Conservation (phyloP, 169 alveolate genomes). For the Amoebophrya sp. region DNA sequence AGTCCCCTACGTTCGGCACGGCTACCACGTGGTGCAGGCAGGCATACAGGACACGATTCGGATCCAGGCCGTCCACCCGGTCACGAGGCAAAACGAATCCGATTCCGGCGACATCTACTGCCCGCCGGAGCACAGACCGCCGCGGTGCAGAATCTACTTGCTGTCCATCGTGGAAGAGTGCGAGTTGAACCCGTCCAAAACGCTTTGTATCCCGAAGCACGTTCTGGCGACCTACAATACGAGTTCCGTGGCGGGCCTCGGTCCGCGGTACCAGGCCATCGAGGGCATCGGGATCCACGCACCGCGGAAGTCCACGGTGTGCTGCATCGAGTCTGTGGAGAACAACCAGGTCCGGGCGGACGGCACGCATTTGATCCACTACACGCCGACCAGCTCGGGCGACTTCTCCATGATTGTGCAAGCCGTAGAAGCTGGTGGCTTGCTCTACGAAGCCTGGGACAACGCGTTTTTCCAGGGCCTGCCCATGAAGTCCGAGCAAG, state of each 20-base stretch:
- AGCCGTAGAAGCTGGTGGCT: neutral
- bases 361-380: conserved; percentile 2
- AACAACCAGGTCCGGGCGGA: neutral
- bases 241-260: neutral
- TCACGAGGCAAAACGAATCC: neutral
- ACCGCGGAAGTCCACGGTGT: conserved; percentile 8
- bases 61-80: conserved; percentile 1
- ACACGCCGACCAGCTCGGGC: neutral
- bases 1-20: too few relatives aligned
- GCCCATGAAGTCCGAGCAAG: neutral
- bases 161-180: neutral
- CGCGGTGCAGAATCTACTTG: neutral
- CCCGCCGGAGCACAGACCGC: neutral
- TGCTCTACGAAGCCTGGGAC: neutral
- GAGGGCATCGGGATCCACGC: neutral
- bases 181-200: neutral
- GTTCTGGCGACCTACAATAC: neutral
- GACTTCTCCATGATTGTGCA: neutral
- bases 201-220: neutral
- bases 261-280: conserved; percentile 1
- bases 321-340: conserved; percentile 3
- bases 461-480: neutral
- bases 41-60: neutral
- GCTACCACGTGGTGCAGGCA: conserved; percentile 3
- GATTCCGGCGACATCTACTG: neutral